Evolutionary conservation across 1,284 basidiomycete genomes (phyloP), one percentile per base, ranked within the genome.

Genomic region (Rhodofomes roseus): DNA sequence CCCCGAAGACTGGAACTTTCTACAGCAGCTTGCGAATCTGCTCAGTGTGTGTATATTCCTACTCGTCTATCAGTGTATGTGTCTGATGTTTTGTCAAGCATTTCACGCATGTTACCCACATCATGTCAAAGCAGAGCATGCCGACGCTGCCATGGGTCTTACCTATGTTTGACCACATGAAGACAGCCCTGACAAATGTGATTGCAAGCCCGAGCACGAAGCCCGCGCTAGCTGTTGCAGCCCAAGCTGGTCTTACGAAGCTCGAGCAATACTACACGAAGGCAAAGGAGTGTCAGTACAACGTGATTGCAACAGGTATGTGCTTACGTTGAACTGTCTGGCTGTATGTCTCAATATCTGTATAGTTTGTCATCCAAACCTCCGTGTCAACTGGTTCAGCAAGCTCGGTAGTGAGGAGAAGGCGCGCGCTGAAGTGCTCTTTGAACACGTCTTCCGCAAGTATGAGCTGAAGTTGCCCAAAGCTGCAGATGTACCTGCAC

Each of bases 301-400:
- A 44, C 5, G 23, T 34, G 8, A 4, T 56, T 20, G 55, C 55
- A 18, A 48, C 43, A 2, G 20, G 55, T 56, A 37, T 23, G 41
- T 56, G 20, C 41, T 44, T 29, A 39, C 40, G 34, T 34, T 27
- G 16, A 8, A 16, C 23, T 29, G 23, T 29, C 25, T 37, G 36
- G 25, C 12, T 40, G 27, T 14, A 31, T 16, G 22, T 23, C 36
- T 40, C 4, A 54, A 9, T 25, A n/a, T 34, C 36, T 23, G 16
- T 53, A 22, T 25, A 61, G 60, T 44, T 2, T 57, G 56, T n/a
- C 62, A 63, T 50, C 62, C 59, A 16, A 22, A 16, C 4, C 41
- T 60, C 2, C 56, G 54, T n/a, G 8, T 37, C 20, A n/a, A 14
- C 14, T 63, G 59, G 59, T 53, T 58, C 6, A n/a, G 51, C 18